phyloP scores from a whole-genome alignment of 202 grass and related monocot genomes.

The Schoenoplectus tabernaemontani region DNA sequence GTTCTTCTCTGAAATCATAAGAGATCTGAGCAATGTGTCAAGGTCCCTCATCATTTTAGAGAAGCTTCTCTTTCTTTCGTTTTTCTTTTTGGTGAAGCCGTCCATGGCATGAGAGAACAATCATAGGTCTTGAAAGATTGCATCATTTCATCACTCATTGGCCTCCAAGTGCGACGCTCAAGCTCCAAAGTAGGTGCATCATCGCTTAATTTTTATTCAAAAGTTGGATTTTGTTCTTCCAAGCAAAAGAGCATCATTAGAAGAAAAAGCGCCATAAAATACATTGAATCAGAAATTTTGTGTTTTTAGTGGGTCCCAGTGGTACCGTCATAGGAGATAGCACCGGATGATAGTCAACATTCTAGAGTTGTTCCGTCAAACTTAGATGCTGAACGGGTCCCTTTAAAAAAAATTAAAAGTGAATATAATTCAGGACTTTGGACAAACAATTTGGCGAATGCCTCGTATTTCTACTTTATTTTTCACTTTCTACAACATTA shows the following conservation, averaged over 20 bases:
- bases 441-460: too few relatives aligned
- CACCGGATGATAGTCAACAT: background rate
- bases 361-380: background rate
- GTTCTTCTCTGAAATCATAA: background rate
- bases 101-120: slow-evolving; percentile 46
- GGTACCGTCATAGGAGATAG: background rate
- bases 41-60: background rate
- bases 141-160: slow-evolving; percentile 26
- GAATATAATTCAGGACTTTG: too few relatives aligned
- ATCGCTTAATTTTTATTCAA: slow-evolving; percentile 2
- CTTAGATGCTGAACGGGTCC: background rate
- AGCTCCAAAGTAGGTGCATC: slow-evolving; percentile 19
- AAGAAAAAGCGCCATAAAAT: background rate
- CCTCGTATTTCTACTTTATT: too few relatives aligned
- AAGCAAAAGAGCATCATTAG: slow-evolving; percentile 10
- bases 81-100: slow-evolving; percentile 50
- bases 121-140: slow-evolving; percentile 38
- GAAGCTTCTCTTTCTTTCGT: background rate
- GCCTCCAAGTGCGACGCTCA: slow-evolving; percentile 27
- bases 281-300: too few relatives aligned
- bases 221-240: slow-evolving; percentile 19
- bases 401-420: too few relatives aligned
- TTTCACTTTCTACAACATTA: too few relatives aligned
- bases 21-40: background rate
- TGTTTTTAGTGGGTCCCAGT: background rate